A percentile compares a stretch with the other conserved stretches of the same genome.
These are phyloP conservation scores for Omphalotus guepiniiformis DNA, from an alignment of 768 basidiomycete species.

Conservation along the genomic window DNA sequence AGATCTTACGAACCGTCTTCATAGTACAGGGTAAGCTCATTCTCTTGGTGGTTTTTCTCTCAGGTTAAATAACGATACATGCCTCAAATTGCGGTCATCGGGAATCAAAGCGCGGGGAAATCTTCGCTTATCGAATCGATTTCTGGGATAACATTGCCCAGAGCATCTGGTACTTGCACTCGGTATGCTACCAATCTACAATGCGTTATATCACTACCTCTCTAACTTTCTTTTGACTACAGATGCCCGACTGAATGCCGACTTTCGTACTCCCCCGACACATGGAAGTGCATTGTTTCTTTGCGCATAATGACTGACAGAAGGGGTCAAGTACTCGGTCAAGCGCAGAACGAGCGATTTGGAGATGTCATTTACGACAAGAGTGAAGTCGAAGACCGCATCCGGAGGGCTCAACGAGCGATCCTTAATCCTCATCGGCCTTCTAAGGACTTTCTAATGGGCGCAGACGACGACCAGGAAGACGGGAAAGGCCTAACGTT, in stretches of 20 bases:
- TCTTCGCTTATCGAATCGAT: conserved; percentile 77
- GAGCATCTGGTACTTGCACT: conserved; percentile 74
- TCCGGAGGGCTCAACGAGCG: conserved; percentile 61
- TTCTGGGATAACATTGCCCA: conserved; percentile 65
- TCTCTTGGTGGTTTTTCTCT: not conserved
- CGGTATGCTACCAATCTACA: conserved; percentile 39
- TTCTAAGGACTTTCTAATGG: conserved; percentile 32
- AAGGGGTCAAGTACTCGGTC: conserved; percentile 32
- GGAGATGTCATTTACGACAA: conserved; percentile 48
- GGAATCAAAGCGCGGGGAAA: conserved; percentile 71
- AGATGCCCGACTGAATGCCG: conserved; percentile 44
- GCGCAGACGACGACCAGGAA: conserved; percentile 23
- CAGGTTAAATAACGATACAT: conserved; percentile 66
- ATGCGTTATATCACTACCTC: not conserved
- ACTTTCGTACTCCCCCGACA: conserved; percentile 32
- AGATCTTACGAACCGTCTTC: conserved; percentile 56
- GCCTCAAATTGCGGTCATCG: conserved; percentile 70
- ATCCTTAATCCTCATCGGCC: conserved; percentile 53
- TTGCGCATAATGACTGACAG: conserved; percentile 41
- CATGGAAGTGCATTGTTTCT: conserved; percentile 51
- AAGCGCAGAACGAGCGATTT: conserved; percentile 37
- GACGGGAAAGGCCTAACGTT: conserved; percentile 33
- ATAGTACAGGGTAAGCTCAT: conserved; percentile 51
- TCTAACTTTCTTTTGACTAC: not conserved
- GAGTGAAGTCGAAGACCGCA: conserved; percentile 56